Conservation (phyloP, 2,329 filamentous ascomycete genomes). For the Aspergillus ochraceoroseus region DNA sequence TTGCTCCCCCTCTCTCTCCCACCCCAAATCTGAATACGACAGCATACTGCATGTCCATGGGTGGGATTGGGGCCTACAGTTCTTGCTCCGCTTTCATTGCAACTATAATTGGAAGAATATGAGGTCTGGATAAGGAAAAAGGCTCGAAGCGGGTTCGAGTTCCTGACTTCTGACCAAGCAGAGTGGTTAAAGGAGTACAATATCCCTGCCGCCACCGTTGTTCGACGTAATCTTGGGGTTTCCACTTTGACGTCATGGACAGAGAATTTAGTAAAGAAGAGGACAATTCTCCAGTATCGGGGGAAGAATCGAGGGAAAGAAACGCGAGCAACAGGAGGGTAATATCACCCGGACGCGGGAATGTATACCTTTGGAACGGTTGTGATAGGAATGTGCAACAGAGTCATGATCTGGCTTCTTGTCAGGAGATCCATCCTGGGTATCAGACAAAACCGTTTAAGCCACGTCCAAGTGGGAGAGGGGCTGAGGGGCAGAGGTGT, state of each 20-base stretch:
- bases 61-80: conserved; percentile 10
- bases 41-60: not conserved
- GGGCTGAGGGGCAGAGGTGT: conserved; percentile 6
- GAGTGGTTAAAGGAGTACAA: conserved; percentile 11
- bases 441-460: conserved; percentile 6
- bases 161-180: conserved; percentile 12
- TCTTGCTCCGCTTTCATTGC: conserved; percentile 11
- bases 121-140: conserved; percentile 2
- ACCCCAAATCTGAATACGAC: conserved; percentile 1
- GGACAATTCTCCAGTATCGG: too few relatives aligned
- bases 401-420: not conserved
- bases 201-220: conserved; percentile 13
- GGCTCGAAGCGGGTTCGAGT: conserved; percentile 13
- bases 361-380: not conserved
- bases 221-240: conserved; percentile 8
- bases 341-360: not conserved
- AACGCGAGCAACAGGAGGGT: not conserved
- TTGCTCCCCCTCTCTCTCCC: conserved; percentile 1
- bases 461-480: conserved; percentile 1
- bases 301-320: not conserved
- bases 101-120: conserved; percentile 3
- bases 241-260: conserved; percentile 14
- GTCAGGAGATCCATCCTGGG: conserved; percentile 3
- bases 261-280: not conserved
- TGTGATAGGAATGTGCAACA: not conserved